Percentiles rank a stretch among this genome's conserved stretches.
These are phyloP conservation scores for Volvariella surrecta DNA, from an alignment of 1,284 basidiomycete genomes.

Conservation along the genomic window DNA sequence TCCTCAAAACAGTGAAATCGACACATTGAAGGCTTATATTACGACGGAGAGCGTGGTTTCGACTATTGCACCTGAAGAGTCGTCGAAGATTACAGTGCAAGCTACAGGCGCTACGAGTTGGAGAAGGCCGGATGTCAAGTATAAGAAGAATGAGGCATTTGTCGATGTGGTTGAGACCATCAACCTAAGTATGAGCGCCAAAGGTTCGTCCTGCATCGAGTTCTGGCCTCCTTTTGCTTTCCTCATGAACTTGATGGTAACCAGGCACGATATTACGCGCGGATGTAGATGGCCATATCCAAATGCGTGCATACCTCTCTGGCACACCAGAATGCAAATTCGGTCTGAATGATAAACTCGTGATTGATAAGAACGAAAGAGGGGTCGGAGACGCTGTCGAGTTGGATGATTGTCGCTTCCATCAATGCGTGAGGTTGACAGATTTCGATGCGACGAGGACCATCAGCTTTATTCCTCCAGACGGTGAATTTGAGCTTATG, in stretches of 20 bases:
- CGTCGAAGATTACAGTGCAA: constrained; percentile 92
- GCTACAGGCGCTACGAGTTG: constrained; percentile 93
- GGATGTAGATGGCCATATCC: constrained; percentile 95
- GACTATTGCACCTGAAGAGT: constrained; percentile 79
- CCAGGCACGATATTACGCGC: constrained; percentile 87
- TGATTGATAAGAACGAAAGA: constrained; percentile 83
- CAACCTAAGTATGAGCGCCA: constrained; percentile 94
- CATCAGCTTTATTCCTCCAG: constrained; percentile 96
- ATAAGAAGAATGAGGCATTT: constrained; percentile 98
- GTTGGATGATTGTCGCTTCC: constrained; percentile 96
- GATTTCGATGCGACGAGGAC: constrained; percentile 92
- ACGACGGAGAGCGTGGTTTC: constrained; percentile 96
- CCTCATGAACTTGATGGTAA: not conserved
- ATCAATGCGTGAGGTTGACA: constrained; percentile 93
- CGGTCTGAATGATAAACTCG: constrained; percentile 95
- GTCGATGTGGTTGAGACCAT: constrained; percentile 97
- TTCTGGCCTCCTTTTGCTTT: not conserved
- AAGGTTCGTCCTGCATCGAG: constrained; percentile 45
- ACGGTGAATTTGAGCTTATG: constrained; percentile 99
- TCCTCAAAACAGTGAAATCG: constrained; percentile 98
- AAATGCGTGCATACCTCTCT: constrained; percentile 95
- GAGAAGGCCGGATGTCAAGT: constrained; percentile 91
- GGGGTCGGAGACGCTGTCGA: constrained; percentile 77
- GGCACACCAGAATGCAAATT: constrained; percentile 98
- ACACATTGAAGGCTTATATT: constrained; percentile 96